Base-by-base conservation (phyloP, 2,329 filamentous ascomycete species). In the Ophiostoma montium region DNA sequence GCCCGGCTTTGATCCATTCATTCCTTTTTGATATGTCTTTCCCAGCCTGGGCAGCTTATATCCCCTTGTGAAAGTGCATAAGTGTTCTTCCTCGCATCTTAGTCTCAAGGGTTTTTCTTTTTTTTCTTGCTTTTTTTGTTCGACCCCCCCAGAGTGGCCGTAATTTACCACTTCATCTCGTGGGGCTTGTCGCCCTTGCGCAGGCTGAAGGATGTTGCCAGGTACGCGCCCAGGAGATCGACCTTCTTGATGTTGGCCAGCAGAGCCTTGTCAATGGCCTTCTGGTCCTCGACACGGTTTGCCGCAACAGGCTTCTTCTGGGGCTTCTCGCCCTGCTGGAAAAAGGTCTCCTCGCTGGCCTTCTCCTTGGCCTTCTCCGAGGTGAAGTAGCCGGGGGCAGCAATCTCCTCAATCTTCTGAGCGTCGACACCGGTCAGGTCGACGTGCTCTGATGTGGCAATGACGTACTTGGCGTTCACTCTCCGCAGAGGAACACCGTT, bases 141-240 rank as follows among this genome's bases (percentile, higher is more conserved):
- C 16, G 39, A 9, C 33, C 27, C 21, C 33, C 46, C 33, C 13
- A 35, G 38, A 16, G 11, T 45, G 51, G 55, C 56, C 80, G 27
- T n/a, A 4, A 42, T 42, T 74, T 95, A 98, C 82, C 90, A 98
- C 75, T 86, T 86, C 92, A 98, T 96, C 82, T 94, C 86, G 77
- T 98, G 92, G 74, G 92, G 92, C 84, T 90, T 89, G 80, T 98
- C 90, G 67, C 92, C 92, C 79, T 89, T 95, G 76, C 90, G 86
- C 73, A 98, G 83, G 82, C 86, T 94, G 86, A 98, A 98, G 69
- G 84, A 87, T 72, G 84, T 86, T 67, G 79, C 79, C 63, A 98
- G 86, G 82, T 98, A 98, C 75, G 83, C 86, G 68, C 81, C 73
- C 63, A 98, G 85, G 73, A 90, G 76, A 62, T 88, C 84, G 71